These are phyloP conservation scores for Catunica adiposa DNA, from an alignment of 2,329 filamentous ascomycete species.

Conservation along the genomic window DNA sequence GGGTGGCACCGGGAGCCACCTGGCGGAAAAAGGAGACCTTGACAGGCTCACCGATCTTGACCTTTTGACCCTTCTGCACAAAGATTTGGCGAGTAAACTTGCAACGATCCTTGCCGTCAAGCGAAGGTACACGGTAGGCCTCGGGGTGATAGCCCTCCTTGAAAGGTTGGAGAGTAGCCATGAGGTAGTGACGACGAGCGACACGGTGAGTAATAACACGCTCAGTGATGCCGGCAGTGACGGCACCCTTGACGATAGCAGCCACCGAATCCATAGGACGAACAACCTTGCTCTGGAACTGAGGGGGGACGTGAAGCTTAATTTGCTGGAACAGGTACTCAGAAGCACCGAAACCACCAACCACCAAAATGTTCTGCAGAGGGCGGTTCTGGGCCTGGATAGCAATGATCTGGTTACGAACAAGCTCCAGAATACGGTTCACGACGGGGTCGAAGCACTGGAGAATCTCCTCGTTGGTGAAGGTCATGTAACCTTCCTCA, in stretches of 20 bases:
- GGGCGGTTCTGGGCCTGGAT: slow-evolving; percentile 93
- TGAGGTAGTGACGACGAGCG: slow-evolving; percentile 92
- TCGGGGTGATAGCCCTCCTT: slow-evolving; percentile 98
- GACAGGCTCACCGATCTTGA: slow-evolving; percentile 97
- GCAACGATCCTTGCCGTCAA: slow-evolving; percentile 95
- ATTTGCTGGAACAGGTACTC: slow-evolving; percentile 99
- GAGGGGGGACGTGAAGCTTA: slow-evolving; percentile 91
- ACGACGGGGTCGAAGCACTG: slow-evolving; percentile 98
- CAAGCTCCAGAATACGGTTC: slow-evolving; percentile 87
- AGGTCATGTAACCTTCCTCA: slow-evolving; percentile 99
- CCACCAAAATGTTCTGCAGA: slow-evolving; percentile 89
- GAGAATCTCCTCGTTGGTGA: slow-evolving; percentile 96
- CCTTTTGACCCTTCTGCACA: slow-evolving; percentile 93
- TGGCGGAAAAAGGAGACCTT: slow-evolving; percentile 98
- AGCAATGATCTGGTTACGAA: slow-evolving; percentile 95
- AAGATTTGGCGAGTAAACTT: slow-evolving; percentile 98
- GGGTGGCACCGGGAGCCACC: slow-evolving; percentile 85
- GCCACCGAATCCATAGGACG: slow-evolving; percentile 97
- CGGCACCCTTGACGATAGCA: slow-evolving; percentile 94
- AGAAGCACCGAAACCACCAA: slow-evolving; percentile 94
- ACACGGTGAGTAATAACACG: slow-evolving; percentile 93
- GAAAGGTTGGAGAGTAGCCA: slow-evolving; percentile 97
- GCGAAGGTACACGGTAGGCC: slow-evolving; percentile 87
- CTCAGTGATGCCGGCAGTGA: slow-evolving; percentile 94
- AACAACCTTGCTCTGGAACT: slow-evolving; percentile 97